Percentiles rank a stretch among this genome's conserved stretches.
phyloP scores from a whole-genome alignment of 2,329 filamentous ascomycete genomes.

The Aspergillus brunneoviolaceus region DNA sequence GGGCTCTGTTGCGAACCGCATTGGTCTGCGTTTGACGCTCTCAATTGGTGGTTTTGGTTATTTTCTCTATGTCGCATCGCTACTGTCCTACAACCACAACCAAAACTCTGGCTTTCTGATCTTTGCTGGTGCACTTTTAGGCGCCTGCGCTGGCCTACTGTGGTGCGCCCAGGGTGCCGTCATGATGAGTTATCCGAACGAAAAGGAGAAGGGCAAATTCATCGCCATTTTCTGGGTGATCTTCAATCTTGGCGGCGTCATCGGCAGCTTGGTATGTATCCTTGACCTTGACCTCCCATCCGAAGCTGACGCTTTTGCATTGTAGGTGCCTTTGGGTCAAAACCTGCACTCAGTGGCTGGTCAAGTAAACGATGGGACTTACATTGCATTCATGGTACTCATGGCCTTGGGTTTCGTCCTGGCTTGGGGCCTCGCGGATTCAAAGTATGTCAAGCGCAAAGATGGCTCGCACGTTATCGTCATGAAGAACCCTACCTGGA shows the following conservation, averaged over 20 bases:
- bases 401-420: slow-evolving; percentile 71
- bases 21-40: slow-evolving; percentile 45
- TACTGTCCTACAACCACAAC: slow-evolving; percentile 53
- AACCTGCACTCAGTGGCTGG: slow-evolving; percentile 45
- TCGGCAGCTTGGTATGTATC: slow-evolving; percentile 66
- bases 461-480: slow-evolving; percentile 79
- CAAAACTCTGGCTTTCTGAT: slow-evolving; percentile 50
- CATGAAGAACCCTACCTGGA: slow-evolving; percentile 89
- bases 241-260: slow-evolving; percentile 87
- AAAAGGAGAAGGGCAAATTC: slow-evolving; percentile 79
- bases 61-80: slow-evolving; percentile 50
- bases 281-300: neutral
- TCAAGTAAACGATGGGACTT: slow-evolving; percentile 68
- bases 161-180: slow-evolving; percentile 54
- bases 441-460: slow-evolving; percentile 67
- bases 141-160: slow-evolving; percentile 50
- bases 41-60: slow-evolving; percentile 50
- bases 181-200: slow-evolving; percentile 78
- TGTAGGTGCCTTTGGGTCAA: slow-evolving; percentile 46
- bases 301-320: neutral
- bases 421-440: slow-evolving; percentile 68
- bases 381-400: slow-evolving; percentile 82
- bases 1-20: slow-evolving; percentile 50
- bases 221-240: slow-evolving; percentile 94
- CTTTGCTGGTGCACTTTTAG: slow-evolving; percentile 51